phyloP scores from a whole-genome alignment of 2,329 filamentous ascomycete species.

The Polytolypa hystricis region DNA sequence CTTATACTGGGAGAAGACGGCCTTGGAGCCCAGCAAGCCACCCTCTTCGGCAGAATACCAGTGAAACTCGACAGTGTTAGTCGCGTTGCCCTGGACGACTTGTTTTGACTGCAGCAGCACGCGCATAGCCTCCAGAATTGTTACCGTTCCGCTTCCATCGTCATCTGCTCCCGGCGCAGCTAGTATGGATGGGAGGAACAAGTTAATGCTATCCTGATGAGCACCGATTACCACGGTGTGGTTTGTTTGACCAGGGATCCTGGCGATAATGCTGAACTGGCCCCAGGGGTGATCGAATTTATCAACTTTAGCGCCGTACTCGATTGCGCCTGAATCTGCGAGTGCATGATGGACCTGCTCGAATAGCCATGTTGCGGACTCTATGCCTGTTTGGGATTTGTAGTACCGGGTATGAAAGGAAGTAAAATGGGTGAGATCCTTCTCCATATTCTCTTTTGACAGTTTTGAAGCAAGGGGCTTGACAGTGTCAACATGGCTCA shows the following conservation, averaged over 20 bases:
- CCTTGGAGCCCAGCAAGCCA: slow-evolving; percentile 76
- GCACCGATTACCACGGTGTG: slow-evolving; percentile 82
- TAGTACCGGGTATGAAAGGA: slow-evolving; percentile 49
- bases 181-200: slow-evolving; percentile 74
- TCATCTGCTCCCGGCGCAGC: slow-evolving; percentile 90
- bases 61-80: slow-evolving; percentile 91
- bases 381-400: slow-evolving; percentile 54
- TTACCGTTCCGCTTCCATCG: slow-evolving; percentile 85
- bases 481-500: slow-evolving; percentile 55
- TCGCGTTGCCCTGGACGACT: slow-evolving; percentile 57
- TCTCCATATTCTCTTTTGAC: slow-evolving; percentile 62
- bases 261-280: slow-evolving; percentile 83
- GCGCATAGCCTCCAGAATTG: slow-evolving; percentile 82
- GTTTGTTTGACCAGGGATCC: slow-evolving; percentile 73
- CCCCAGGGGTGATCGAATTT: slow-evolving; percentile 77
- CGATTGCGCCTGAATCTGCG: slow-evolving; percentile 56
- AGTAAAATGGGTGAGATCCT: slow-evolving; percentile 61
- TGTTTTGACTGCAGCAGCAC: slow-evolving; percentile 64
- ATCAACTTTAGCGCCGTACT: slow-evolving; percentile 55
- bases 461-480: slow-evolving; percentile 56
- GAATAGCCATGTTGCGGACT: slow-evolving; percentile 83
- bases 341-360: slow-evolving; percentile 63
- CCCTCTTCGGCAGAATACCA: slow-evolving; percentile 92
- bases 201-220: slow-evolving; percentile 91
- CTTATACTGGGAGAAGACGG: slow-evolving; percentile 75